These are phyloP conservation scores for Bolboschoenoplectus hybrid DNA, from an alignment of 202 grass and related monocot genomes.

Conservation along the genomic window DNA sequence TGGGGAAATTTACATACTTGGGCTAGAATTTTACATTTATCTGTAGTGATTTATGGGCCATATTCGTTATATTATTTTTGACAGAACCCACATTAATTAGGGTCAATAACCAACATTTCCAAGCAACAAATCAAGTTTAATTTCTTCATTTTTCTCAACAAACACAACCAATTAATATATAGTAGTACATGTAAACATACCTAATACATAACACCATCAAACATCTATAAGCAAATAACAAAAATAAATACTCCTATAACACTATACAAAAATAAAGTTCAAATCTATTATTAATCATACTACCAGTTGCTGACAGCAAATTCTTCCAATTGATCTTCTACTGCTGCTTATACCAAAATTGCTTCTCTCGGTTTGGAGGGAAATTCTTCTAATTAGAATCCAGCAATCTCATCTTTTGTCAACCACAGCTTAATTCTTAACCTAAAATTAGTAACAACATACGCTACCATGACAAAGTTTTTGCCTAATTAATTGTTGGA, in stretches of 20 bases:
- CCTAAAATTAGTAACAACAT: slow-evolving; percentile 16
- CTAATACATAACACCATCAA: neutral
- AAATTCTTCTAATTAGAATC: slow-evolving; percentile 7
- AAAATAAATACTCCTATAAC: too few species aligned
- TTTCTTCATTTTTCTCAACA: too few species aligned
- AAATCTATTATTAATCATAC: too few species aligned
- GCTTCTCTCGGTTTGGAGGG: neutral
- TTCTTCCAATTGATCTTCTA: neutral
- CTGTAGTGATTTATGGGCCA: too few species aligned
- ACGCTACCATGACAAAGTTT: neutral
- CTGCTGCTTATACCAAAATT: slow-evolving; percentile 28
- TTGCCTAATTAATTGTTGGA: neutral
- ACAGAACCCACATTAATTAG: too few species aligned
- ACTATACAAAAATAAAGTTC: too few species aligned
- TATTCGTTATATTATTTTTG: too few species aligned
- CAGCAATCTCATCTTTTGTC: slow-evolving; percentile 24
- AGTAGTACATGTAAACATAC: neutral
- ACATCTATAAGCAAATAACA: neutral
- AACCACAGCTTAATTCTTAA: slow-evolving; percentile 23
- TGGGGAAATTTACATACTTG: too few species aligned
- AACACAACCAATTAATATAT: neutral
- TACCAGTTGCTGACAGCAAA: too few species aligned
- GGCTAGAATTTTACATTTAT: too few species aligned
- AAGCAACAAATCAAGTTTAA: too few species aligned
- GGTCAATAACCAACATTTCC: too few species aligned